Evolutionary conservation across 2,329 filamentous ascomycete species (phyloP).

Genomic region (Whalleya microplaca): DNA sequence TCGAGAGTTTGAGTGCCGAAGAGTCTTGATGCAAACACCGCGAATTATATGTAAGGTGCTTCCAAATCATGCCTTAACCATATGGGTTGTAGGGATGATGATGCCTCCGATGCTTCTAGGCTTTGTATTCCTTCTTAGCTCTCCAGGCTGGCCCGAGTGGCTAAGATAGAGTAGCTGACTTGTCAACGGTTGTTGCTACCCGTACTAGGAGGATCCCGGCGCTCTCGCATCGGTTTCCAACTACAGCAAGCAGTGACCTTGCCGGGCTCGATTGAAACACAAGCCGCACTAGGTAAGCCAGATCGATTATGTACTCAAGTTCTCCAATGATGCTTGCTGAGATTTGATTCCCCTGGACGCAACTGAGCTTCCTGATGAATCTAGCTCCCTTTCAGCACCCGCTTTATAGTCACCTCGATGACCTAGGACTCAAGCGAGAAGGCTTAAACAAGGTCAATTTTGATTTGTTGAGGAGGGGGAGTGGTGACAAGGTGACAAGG

Average conservation of each 20-base stretch:
- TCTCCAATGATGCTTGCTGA: slow-evolving; percentile 56
- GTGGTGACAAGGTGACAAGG: slow-evolving; percentile 4
- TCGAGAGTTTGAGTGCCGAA: slow-evolving; percentile 24
- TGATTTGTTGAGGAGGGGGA: not conserved
- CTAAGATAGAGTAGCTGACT: slow-evolving; percentile 33
- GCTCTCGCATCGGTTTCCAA: slow-evolving; percentile 42
- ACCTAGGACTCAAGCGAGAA: not conserved
- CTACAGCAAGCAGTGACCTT: slow-evolving; percentile 48
- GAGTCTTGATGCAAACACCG: slow-evolving; percentile 33
- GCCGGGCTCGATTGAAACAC: slow-evolving; percentile 42
- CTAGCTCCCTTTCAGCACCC: slow-evolving; percentile 7
- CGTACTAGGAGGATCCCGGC: slow-evolving; percentile 47
- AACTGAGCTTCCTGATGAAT: slow-evolving; percentile 19
- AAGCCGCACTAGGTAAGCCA: slow-evolving; percentile 45
- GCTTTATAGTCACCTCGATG: slow-evolving; percentile 2
- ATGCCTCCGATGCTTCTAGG: slow-evolving; percentile 32
- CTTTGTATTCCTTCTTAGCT: slow-evolving; percentile 31
- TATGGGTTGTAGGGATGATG: slow-evolving; percentile 33
- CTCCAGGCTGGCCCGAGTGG: slow-evolving; percentile 28
- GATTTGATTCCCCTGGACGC: slow-evolving; percentile 21
- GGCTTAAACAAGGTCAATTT: not conserved
- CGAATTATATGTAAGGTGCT: slow-evolving; percentile 30
- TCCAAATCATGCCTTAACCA: slow-evolving; percentile 29
- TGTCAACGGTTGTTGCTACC: slow-evolving; percentile 37
- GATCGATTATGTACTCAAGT: slow-evolving; percentile 20